phyloP scores from a whole-genome alignment of 2,329 filamentous ascomycete genomes.

The Lachnellula occidentalis region DNA sequence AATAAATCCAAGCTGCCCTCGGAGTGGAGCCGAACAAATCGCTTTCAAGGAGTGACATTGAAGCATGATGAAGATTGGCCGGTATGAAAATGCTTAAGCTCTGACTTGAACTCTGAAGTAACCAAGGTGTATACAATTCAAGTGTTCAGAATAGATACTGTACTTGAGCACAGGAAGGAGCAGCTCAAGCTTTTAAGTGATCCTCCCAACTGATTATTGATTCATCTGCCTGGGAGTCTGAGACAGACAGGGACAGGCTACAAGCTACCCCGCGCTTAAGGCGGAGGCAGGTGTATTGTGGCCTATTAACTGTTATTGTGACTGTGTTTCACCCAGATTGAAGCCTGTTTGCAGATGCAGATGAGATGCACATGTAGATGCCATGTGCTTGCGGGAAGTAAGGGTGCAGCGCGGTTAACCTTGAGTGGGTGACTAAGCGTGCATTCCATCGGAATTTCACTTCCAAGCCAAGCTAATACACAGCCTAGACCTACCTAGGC shows the following conservation, averaged over 20 bases:
- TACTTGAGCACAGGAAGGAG: not conserved
- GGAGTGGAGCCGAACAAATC: constrained; percentile 3
- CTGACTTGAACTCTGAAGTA: not conserved
- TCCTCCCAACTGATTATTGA: not conserved
- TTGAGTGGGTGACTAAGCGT: too few relatives aligned
- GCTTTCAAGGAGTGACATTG: constrained; percentile 7
- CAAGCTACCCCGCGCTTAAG: not conserved
- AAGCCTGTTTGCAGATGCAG: too few relatives aligned
- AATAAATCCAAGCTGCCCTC: constrained; percentile 4
- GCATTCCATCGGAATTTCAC: too few relatives aligned
- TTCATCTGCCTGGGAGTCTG: not conserved
- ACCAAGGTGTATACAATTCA: not conserved
- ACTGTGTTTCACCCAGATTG: not conserved
- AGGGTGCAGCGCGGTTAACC: too few relatives aligned
- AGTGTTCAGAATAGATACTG: not conserved
- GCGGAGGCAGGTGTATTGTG: not conserved
- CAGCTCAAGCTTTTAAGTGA: constrained; percentile 4
- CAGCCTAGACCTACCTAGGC: too few relatives aligned
- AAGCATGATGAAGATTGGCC: constrained; percentile 2
- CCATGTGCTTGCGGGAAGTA: too few relatives aligned
- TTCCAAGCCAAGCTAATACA: too few relatives aligned
- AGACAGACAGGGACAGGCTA: not conserved
- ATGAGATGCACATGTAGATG: too few relatives aligned
- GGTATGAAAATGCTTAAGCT: not conserved
- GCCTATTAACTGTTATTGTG: not conserved